Percentiles rank a stretch among this genome's conserved stretches.
phyloP scores from a whole-genome alignment of 768 basidiomycete genomes.

The Leccinum disarticulatum region DNA sequence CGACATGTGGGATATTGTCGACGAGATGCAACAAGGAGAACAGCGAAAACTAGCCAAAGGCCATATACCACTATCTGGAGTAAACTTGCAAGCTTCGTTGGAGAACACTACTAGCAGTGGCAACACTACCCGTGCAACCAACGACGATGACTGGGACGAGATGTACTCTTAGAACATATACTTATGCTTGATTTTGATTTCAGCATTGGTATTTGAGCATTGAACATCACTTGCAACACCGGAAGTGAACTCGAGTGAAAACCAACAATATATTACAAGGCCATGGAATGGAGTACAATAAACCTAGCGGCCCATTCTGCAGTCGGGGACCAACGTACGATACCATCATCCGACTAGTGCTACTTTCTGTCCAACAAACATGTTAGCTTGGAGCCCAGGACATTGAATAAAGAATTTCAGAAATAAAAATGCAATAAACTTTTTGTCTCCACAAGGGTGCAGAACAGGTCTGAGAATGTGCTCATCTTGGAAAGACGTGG shows the following conservation, averaged over 20 bases:
- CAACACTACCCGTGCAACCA: conserved; percentile 27
- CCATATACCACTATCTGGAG: conserved; percentile 28
- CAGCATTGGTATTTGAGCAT: not conserved
- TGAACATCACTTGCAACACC: not conserved
- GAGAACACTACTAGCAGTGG: conserved; percentile 7
- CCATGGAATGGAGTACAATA: not conserved
- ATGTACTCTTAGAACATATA: conserved; percentile 49
- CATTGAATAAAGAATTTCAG: conserved; percentile 11
- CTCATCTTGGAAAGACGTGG: conserved; percentile 19
- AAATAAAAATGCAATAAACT: conserved; percentile 20
- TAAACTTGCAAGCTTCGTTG: conserved; percentile 15
- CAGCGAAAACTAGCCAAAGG: conserved; percentile 4
- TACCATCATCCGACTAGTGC: too few relatives aligned
- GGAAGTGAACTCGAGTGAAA: not conserved
- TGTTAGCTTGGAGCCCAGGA: conserved; percentile 7
- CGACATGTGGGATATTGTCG: conserved; percentile 72
- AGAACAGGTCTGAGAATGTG: conserved; percentile 32
- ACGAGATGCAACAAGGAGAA: conserved; percentile 47
- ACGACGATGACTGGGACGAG: conserved; percentile 62
- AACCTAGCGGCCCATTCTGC: not conserved
- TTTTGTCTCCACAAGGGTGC: conserved; percentile 28
- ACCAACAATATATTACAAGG: not conserved
- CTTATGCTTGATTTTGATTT: too few relatives aligned
- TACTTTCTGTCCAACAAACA: conserved; percentile 4
- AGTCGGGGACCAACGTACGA: not conserved